Percentiles rank a stretch among this genome's conserved stretches.
These are phyloP conservation scores for Komagataea norvegica DNA, from an alignment of 1,139 yeast genomes.

Conservation along the genomic window DNA sequence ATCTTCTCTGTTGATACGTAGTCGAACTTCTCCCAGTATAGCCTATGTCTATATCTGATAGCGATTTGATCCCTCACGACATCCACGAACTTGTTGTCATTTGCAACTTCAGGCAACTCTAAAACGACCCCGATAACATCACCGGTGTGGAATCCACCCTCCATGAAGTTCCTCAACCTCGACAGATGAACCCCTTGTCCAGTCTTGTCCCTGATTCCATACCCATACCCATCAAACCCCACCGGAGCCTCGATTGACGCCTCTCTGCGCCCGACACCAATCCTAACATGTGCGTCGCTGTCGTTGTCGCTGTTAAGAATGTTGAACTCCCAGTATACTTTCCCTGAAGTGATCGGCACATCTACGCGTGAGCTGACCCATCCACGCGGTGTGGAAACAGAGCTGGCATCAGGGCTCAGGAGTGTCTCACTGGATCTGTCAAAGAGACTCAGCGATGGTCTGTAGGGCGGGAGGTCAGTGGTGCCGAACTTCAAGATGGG, in stretches of 20 bases:
- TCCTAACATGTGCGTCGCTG: constrained; percentile 51
- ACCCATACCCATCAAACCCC: constrained; percentile 92
- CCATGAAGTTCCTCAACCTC: constrained; percentile 54
- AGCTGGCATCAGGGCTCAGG: constrained; percentile 39
- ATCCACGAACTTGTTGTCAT: constrained; percentile 27
- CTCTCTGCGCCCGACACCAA: constrained; percentile 81
- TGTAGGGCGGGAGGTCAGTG: constrained; percentile 68
- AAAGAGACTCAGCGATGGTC: constrained; percentile 59
- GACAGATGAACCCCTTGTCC: constrained; percentile 78
- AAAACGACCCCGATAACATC: constrained; percentile 80
- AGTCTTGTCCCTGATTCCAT: constrained; percentile 78
- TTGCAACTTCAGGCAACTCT: constrained; percentile 49
- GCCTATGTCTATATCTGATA: constrained; percentile 69
- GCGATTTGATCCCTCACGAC: constrained; percentile 82
- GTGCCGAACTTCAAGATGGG: constrained; percentile 62
- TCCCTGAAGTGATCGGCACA: constrained; percentile 73
- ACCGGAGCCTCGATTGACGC: constrained; percentile 93
- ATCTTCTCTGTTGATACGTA: constrained; percentile 64
- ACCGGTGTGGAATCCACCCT: constrained; percentile 58
- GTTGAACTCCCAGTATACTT: constrained; percentile 71
- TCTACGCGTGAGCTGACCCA: constrained; percentile 81
- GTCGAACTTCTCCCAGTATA: constrained; percentile 84
- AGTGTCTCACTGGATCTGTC: constrained; percentile 66
- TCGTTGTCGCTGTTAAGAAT: constrained; percentile 44
- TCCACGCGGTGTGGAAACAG: constrained; percentile 58